Percentiles rank a stretch among this genome's conserved stretches.
Conservation (phyloP, 164 flowering plant genomes). For the Brasenia schreberi region DNA sequence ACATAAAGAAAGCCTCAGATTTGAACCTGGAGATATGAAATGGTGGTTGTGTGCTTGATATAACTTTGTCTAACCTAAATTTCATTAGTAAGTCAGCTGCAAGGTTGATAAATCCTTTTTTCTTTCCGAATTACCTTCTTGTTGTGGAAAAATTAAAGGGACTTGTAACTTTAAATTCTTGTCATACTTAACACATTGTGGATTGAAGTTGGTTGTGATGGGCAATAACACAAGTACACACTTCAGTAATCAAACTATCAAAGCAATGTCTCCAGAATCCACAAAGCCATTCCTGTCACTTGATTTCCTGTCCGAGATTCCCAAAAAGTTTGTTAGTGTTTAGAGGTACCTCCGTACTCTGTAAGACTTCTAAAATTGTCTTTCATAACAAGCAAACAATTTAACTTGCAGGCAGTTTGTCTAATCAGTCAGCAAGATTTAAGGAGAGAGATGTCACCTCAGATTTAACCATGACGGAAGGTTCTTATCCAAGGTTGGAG, state of each 20-base stretch:
- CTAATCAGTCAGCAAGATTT: conserved; percentile 8
- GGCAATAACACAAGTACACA: conserved; percentile 20
- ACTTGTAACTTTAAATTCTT: background rate
- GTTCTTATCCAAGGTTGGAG: conserved; percentile 14
- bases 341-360: conserved; percentile 31
- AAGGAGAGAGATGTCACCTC: conserved; percentile 10
- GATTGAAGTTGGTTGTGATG: conserved; percentile 15
- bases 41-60: no score
- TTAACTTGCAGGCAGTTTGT: conserved; percentile 13
- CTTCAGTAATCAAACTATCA: conserved; percentile 3
- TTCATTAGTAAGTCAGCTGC: background rate
- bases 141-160: background rate
- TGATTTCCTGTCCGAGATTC: conserved; percentile 31
- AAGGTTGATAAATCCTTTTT: background rate
- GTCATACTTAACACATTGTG: background rate
- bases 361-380: conserved; percentile 1
- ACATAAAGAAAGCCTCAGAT: no score
- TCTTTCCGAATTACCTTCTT: background rate
- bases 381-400: conserved; percentile 8
- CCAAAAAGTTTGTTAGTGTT: conserved; percentile 32
- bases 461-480: conserved; percentile 14
- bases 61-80: no score
- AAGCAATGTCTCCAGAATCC: background rate
- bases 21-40: no score
- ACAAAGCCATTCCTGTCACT: conserved; percentile 18